Evolutionary conservation across 2,329 filamentous ascomycete genomes (phyloP), one percentile per base, ranked within the genome.

Genomic region (Claviceps spartinae): DNA sequence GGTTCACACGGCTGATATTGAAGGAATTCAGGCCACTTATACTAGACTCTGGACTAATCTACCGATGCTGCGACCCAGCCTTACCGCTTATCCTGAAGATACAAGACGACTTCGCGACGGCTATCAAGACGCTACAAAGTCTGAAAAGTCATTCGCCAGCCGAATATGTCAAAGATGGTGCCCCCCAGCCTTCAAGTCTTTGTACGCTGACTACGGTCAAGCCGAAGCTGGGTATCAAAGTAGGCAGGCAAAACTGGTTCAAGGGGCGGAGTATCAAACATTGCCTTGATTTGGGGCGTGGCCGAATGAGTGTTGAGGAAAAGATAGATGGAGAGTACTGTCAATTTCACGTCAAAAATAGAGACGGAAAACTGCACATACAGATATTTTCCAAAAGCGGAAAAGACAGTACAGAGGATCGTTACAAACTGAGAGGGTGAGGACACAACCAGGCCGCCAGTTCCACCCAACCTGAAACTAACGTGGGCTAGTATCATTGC

Each of bases 291-390:
- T 78, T 91, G 71, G 71, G 76, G 2, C 73, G 71, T 4, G 72
- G 74, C 0, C 70, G 77, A 16, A 76, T 90, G 77, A 86, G 83
- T 53, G 76, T 88, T 24, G 88, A 95, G 64, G 75, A 82, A 49
- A 95, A 95, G 63, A 80, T 94, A 55, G 88, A 95, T 60, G 88
- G 86, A 13, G 89, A 95, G 65, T 95, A 93, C 58, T 94, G 87
- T 59, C 89, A 95, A 64, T 81, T 95, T 34, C 89, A 95, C 60
- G 71, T 95, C 41, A 81, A 94, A 61, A 69, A 86, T 6, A 70
- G 70, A 8, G 79, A 77, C 48, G 69, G 69, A 16, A 62, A 53
- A 1, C 62, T 75, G 1, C 77, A 73, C 47, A 80, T 95, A 30
- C 83, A 85, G 56, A 91, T 95, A 34, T 95, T 93, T 63, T 94